Base-by-base conservation (phyloP, 2,329 filamentous ascomycete genomes). In the Xylariaceae sp. region DNA sequence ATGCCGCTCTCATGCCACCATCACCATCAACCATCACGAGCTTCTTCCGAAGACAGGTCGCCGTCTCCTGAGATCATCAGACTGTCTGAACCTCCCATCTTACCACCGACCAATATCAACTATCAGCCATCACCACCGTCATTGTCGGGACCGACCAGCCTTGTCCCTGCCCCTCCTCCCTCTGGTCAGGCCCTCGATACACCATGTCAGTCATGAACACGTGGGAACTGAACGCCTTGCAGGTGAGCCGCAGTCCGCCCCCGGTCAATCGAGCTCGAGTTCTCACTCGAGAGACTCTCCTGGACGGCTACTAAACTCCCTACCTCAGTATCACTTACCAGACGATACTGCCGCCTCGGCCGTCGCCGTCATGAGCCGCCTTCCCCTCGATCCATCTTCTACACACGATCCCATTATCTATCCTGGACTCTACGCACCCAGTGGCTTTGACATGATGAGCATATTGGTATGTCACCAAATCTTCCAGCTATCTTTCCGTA, bases 401-500 rank as follows among this genome's bases (percentile, higher is more conserved):
- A 7, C 21, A 23, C 45, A 50, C 23, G 67, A 75, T 45, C 54
- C 68, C 24, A 52, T 74, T 38, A 72, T 77, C 39, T 75, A 68
- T 35, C 70, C 70, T 0, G 72, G 70, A 5, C 53, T 77, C 2
- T 78, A 78, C 42, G 63, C 69, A 4, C 61, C 63, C 4, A 75
- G 64, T 29, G 71, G 72, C 3, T 64, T 72, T 32, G 70, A 78
- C 46, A 62, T 77, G 27, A 65, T 78, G 64, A 58, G 47, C 21
- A 68, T 77, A 36, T 53, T 78, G 39, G 72, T 77, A 51, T 39
- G 68, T 52, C 7, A 15, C 27, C 5, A 23, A 12, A n/a, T 11
- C 23, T 12, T 8, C 5, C 17, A 9, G 8, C 8, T 14, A 12
- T 7, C n/a, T 5, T 5, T 12, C 6, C 6, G 15, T 26, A 14